phyloP scores from a whole-genome alignment of 208 protist genomes.

The Porcisia deanei region DNA sequence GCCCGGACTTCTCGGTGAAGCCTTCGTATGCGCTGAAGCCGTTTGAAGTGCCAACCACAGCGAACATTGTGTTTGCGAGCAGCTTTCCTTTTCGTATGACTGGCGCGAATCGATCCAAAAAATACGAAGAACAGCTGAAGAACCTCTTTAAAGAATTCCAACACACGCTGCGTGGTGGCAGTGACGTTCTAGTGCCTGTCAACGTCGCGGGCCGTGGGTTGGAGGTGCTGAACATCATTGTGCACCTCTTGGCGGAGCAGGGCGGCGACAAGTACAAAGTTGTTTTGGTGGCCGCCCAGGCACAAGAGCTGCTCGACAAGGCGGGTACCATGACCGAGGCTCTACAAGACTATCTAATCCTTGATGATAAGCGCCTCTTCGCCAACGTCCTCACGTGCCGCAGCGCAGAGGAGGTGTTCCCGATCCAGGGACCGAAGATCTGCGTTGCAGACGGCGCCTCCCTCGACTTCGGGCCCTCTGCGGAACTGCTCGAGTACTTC shows the following conservation, averaged over 20 bases:
- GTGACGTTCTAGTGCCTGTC: slow-evolving; percentile 85
- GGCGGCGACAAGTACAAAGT: slow-evolving; percentile 86
- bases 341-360: slow-evolving; percentile 75
- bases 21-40: slow-evolving; percentile 75
- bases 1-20: slow-evolving; percentile 81
- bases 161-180: slow-evolving; percentile 80
- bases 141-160: slow-evolving; percentile 78
- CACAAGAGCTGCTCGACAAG: slow-evolving; percentile 76
- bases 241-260: slow-evolving; percentile 69
- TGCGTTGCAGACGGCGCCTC: slow-evolving; percentile 77
- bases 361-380: slow-evolving; percentile 72
- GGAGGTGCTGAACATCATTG: slow-evolving; percentile 75
- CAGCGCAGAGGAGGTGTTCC: slow-evolving; percentile 65
- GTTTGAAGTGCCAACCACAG: slow-evolving; percentile 68
- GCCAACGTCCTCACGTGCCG: slow-evolving; percentile 76
- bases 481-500: slow-evolving; percentile 62
- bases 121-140: slow-evolving; percentile 75
- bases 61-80: slow-evolving; percentile 73
- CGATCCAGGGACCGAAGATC: slow-evolving; percentile 66
- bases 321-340: slow-evolving; percentile 85
- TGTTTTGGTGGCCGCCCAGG: slow-evolving; percentile 71
- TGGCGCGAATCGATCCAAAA: slow-evolving; percentile 16
- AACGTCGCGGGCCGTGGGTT: slow-evolving; percentile 71
- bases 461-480: slow-evolving; percentile 74
- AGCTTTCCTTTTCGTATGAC: slow-evolving; percentile 44